Base-by-base conservation (phyloP, 2,329 filamentous ascomycete genomes). In the Penicillium sp. region DNA sequence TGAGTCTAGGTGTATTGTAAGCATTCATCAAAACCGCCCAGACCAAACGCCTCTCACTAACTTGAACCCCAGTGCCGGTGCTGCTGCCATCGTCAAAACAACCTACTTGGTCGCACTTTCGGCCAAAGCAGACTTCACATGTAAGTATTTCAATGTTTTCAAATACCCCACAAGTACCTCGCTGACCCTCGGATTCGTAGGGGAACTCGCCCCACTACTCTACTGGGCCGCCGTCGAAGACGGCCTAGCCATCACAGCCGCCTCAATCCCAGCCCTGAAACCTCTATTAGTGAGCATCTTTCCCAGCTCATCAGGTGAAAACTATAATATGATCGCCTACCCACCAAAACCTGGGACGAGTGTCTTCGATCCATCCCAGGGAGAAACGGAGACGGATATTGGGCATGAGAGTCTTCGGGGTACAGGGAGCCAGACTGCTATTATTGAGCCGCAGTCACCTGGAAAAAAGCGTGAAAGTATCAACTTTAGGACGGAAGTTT, bases 1-100 rank as follows among this genome's bases (percentile, higher is more conserved):
- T 76, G 66, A 74, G 73, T 33, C 66, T 77, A 23, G 74, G 70
- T 12, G 53, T 71, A 7, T 68, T 73, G 65, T 68, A 48, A 56
- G 61, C 50, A 12, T 27, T 1, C 6, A n/a, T 22, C 26, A 11
- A 3, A 14, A 12, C 5, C 14, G 18, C 8, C 8, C n/a, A 8
- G 7, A 33, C 14, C 1, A 15, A 31, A 25, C 6, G 15, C 12
- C 33, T 11, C 8, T 35, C 3, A 45, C 37, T 57, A 35, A 52
- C 12, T 31, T n/a, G 23, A 22, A 29, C 18, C 20, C 12, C 23
- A 64, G 62, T 40, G 60, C 63, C 7, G 62, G 62, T 26, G 59
- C 56, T 9, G 57, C 59, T n/a, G 56, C 62, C n/a, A 61, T 66
- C 12, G 57, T 65, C 23, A 66, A 66, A 26, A 63, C 63, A 41